These are phyloP conservation scores for Eutrema heterophyllum DNA, from an alignment of 345 rosid species.

Conservation along the genomic window DNA sequence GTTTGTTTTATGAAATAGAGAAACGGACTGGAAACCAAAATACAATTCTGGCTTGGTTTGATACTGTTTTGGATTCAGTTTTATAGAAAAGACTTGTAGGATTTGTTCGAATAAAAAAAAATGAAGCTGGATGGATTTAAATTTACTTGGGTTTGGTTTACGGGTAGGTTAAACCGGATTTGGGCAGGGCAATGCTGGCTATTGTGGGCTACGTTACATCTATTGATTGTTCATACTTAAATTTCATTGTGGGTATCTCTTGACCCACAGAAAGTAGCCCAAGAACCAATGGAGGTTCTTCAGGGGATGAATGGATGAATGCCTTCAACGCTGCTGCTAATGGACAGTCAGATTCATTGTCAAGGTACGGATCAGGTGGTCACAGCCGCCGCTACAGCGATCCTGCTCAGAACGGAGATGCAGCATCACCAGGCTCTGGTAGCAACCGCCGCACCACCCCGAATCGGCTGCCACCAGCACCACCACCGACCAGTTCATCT, in stretches of 20 bases:
- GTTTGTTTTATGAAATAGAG: neutral
- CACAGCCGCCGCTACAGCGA: constrained; percentile 70
- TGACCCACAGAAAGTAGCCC: constrained; percentile 76
- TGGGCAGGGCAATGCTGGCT: neutral
- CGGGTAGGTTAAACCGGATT: too few species aligned
- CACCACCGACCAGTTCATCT: constrained; percentile 60
- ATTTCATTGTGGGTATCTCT: neutral
- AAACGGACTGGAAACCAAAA: neutral
- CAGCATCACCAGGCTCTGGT: constrained; percentile 40
- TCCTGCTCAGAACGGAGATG: constrained; percentile 76
- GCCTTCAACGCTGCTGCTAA: constrained; percentile 90
- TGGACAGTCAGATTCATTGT: constrained; percentile 43
- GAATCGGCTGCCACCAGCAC: constrained; percentile 76
- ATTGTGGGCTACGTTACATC: too few species aligned
- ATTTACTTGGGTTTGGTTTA: too few species aligned
- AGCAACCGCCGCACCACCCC: constrained; percentile 74
- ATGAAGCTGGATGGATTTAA: neutral
- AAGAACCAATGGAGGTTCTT: constrained; percentile 46
- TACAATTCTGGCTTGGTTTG: neutral
- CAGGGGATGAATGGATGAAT: constrained; percentile 94
- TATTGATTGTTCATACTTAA: neutral
- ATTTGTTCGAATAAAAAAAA: too few species aligned
- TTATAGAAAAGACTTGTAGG: neutral
- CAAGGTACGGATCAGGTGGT: constrained; percentile 45
- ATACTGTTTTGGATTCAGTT: neutral